Conservation (phyloP, 2,329 filamentous ascomycete genomes). For the Epicoccum sorghinum region DNA sequence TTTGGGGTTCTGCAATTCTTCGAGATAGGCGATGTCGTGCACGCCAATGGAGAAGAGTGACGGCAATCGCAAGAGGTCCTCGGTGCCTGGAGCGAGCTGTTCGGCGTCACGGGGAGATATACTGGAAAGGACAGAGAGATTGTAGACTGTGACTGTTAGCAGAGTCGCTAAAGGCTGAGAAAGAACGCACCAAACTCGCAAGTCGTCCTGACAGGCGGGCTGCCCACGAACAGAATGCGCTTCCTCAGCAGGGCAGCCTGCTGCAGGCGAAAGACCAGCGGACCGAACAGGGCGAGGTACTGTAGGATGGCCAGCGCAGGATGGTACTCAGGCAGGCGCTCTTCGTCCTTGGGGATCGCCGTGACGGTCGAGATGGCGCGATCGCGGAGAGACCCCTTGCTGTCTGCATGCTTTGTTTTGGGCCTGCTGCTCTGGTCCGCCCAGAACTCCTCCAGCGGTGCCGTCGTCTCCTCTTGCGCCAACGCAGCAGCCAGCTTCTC, state of each 20-base stretch:
- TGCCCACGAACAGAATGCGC: conserved; percentile 83
- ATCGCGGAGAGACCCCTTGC: conserved; percentile 21
- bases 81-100: conserved; percentile 66
- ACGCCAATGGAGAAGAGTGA: conserved; percentile 94
- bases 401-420: neutral
- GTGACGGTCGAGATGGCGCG: conserved; percentile 52
- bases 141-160: conserved; percentile 70
- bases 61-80: conserved; percentile 68
- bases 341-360: conserved; percentile 55
- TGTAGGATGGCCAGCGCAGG: conserved; percentile 82
- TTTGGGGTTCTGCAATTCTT: conserved; percentile 58
- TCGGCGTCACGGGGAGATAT: conserved; percentile 77
- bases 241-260: conserved; percentile 85
- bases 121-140: conserved; percentile 90
- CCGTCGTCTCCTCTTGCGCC: conserved; percentile 65
- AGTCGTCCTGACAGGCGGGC: conserved; percentile 81
- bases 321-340: conserved; percentile 77
- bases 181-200: conserved; percentile 81
- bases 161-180: neutral
- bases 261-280: conserved; percentile 88
- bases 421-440: conserved; percentile 54
- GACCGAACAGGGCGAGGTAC: conserved; percentile 83
- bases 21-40: conserved; percentile 84
- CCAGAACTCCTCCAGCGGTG: conserved; percentile 82
- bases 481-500: conserved; percentile 72